These are phyloP conservation scores for Hemisphaericaspora nanyangensis DNA, from an alignment of 805 yeast species.

Conservation along the genomic window DNA sequence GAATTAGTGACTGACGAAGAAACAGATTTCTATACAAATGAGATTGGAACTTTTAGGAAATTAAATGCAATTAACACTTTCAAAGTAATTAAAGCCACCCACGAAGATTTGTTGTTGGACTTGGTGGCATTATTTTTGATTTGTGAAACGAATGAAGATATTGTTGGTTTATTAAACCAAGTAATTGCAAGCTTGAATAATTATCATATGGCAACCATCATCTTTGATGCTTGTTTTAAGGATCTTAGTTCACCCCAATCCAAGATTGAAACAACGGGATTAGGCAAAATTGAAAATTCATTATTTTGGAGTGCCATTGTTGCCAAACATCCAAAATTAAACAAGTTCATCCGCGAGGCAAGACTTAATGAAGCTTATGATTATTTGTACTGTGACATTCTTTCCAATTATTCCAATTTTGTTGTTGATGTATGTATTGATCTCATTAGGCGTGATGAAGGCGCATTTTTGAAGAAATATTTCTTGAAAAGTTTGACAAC, in stretches of 20 bases:
- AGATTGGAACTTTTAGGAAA: slow-evolving; percentile 21
- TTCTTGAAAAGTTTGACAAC: slow-evolving; percentile 41
- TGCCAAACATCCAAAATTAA: slow-evolving; percentile 15
- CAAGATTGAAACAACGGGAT: neutral
- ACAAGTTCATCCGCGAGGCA: slow-evolving; percentile 13
- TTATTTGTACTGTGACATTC: slow-evolving; percentile 16
- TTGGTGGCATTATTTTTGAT: slow-evolving; percentile 28
- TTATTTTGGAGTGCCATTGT: slow-evolving; percentile 29
- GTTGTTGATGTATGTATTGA: slow-evolving; percentile 32
- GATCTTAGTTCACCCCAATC: slow-evolving; percentile 11
- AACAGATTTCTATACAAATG: neutral
- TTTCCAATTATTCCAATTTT: slow-evolving; percentile 17
- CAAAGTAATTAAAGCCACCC: slow-evolving; percentile 24
- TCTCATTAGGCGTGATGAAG: slow-evolving; percentile 28
- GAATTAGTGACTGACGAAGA: slow-evolving; percentile 1
- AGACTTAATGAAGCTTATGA: slow-evolving; percentile 25
- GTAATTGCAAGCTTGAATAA: slow-evolving; percentile 21
- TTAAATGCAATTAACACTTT: slow-evolving; percentile 21
- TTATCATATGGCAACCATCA: slow-evolving; percentile 18
- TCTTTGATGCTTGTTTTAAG: slow-evolving; percentile 26
- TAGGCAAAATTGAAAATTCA: slow-evolving; percentile 19
- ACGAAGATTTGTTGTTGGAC: slow-evolving; percentile 25
- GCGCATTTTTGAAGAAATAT: slow-evolving; percentile 36
- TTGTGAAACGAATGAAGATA: slow-evolving; percentile 28
- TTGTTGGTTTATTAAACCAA: slow-evolving; percentile 20